Percentiles rank a stretch among this genome's conserved stretches.
Evolutionary conservation across 2,329 filamentous ascomycete species (phyloP).

Genomic region (Neofusicoccum laricinum): DNA sequence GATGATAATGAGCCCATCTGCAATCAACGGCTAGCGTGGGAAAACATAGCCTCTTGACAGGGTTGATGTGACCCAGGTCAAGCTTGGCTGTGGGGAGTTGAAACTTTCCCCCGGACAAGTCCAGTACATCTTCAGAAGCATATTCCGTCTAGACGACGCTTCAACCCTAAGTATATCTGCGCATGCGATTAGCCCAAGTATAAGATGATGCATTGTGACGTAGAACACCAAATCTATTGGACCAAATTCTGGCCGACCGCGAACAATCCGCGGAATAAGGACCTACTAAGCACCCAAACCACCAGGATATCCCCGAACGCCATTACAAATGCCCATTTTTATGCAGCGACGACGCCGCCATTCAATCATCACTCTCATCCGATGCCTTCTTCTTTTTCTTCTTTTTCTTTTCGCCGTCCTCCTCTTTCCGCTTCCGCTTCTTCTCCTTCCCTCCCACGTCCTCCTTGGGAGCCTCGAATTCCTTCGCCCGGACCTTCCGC

Average conservation of each 20-base stretch:
- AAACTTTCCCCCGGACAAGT: too few species aligned
- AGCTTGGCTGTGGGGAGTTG: too few species aligned
- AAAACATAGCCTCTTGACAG: too few species aligned
- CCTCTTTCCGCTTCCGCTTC: slow-evolving; percentile 49
- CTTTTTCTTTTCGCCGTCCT: slow-evolving; percentile 38
- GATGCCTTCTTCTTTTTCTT: slow-evolving; percentile 38
- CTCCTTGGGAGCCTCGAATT: slow-evolving; percentile 86
- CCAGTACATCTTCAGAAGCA: too few species aligned
- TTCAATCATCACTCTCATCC: slow-evolving; percentile 3
- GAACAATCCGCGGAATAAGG: background rate
- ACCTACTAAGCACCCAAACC: slow-evolving; percentile 7
- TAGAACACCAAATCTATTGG: background rate
- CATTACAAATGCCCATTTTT: slow-evolving; percentile 5
- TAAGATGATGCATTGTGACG: background rate
- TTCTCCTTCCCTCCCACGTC: slow-evolving; percentile 51
- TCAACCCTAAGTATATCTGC: too few species aligned
- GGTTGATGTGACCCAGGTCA: too few species aligned
- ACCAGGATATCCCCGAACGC: slow-evolving; percentile 11
- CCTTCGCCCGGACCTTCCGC: slow-evolving; percentile 77
- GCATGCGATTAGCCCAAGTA: too few species aligned
- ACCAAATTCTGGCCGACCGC: background rate
- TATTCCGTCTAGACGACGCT: too few species aligned
- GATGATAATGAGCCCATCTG: too few species aligned
- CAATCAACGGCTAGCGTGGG: too few species aligned
- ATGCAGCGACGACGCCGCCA: background rate